These are phyloP conservation scores for Halenospora varia DNA, from an alignment of 495 filamentous ascomycete species.

Conservation along the genomic window DNA sequence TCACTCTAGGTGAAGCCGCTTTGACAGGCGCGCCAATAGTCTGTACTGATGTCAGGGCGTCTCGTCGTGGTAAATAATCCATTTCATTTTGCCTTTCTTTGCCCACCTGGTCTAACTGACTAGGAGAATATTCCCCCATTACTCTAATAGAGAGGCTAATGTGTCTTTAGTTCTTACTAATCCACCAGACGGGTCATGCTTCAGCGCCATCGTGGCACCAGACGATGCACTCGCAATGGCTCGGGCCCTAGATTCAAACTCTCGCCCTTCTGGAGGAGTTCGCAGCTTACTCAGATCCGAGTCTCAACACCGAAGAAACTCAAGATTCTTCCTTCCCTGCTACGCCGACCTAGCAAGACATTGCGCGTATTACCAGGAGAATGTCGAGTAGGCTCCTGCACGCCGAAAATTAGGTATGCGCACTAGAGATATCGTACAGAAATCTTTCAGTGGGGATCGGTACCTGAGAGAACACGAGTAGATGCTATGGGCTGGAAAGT, in stretches of 20 bases:
- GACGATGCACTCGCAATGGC: conserved; percentile 57
- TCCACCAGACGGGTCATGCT: conserved; percentile 49
- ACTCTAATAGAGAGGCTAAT: too few species aligned
- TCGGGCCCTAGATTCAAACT: conserved; percentile 55
- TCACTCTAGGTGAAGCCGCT: conserved; percentile 62
- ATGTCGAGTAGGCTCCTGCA: conserved; percentile 60
- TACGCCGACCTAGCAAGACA: conserved; percentile 46
- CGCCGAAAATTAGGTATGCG: conserved; percentile 58
- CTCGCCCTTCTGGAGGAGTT: conserved; percentile 58
- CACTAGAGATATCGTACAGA: conserved; percentile 54
- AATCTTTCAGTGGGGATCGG: conserved; percentile 55
- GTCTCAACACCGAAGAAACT: conserved; percentile 26
- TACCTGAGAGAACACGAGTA: conserved; percentile 68
- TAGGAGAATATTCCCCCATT: too few species aligned
- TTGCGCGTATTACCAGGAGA: conserved; percentile 47
- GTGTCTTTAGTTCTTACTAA: conserved; percentile 67
- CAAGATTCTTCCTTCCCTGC: too few species aligned
- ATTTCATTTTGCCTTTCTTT: too few species aligned
- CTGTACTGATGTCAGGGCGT: conserved; percentile 62
- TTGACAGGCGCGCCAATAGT: conserved; percentile 61
- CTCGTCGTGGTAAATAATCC: too few species aligned
- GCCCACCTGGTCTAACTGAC: too few species aligned
- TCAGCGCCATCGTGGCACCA: conserved; percentile 58
- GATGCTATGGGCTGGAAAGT: conserved; percentile 63
- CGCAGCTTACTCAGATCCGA: conserved; percentile 43